Conservation (phyloP, 2,329 filamentous ascomycete species). For the Hypoxylon sp. region DNA sequence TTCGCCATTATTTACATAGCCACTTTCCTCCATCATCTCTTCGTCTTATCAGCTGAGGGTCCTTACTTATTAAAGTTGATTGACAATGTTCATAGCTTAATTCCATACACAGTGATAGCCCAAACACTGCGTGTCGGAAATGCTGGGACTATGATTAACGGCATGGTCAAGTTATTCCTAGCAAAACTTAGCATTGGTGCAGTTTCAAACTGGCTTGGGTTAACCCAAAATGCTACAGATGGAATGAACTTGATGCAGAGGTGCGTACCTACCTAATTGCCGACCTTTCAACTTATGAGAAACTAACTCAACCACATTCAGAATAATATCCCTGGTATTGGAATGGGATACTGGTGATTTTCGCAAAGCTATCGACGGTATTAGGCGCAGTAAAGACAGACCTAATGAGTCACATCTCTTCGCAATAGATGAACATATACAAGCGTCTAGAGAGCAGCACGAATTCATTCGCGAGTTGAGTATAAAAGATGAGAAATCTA, state of each 20-base stretch:
- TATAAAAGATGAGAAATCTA: conserved; percentile 67
- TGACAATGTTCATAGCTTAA: conserved; percentile 77
- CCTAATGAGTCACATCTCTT: conserved; percentile 74
- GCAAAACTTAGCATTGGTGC: conserved; percentile 83
- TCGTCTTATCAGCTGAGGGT: conserved; percentile 81
- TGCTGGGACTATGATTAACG: conserved; percentile 85
- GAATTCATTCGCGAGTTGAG: conserved; percentile 72
- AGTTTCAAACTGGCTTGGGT: conserved; percentile 83
- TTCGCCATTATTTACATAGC: conserved; percentile 72
- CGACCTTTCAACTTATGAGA: not conserved
- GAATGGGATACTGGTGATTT: conserved; percentile 82
- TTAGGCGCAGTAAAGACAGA: conserved; percentile 73
- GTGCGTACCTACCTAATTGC: conserved; percentile 48
- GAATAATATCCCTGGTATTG: conserved; percentile 81
- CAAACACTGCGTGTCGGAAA: conserved; percentile 84
- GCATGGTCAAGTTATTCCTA: conserved; percentile 78
- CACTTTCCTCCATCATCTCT: conserved; percentile 80
- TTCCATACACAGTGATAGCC: conserved; percentile 79
- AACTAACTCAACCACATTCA: conserved; percentile 51
- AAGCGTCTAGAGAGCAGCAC: conserved; percentile 68
- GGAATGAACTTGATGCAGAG: conserved; percentile 85
- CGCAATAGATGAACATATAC: conserved; percentile 72
- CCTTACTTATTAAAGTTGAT: conserved; percentile 80
- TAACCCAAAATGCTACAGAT: conserved; percentile 79
- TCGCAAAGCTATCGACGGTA: conserved; percentile 73